Evolutionary conservation across 345 rosid genomes (phyloP), one percentile per base, ranked within the genome.

Genomic region (Pugionium dolabratum): DNA sequence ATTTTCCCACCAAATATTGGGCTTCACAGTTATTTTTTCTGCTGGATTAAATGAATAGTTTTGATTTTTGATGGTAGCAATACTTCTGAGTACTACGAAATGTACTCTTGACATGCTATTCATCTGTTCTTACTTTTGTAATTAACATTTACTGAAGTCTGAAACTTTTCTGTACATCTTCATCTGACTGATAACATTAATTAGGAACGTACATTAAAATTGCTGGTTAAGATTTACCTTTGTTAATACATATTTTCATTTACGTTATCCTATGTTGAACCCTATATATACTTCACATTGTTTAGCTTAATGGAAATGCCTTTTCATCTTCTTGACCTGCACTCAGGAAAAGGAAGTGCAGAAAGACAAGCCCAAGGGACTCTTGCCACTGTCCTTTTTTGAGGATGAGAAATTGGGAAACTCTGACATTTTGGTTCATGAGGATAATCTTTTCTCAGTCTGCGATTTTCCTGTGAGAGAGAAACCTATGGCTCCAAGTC

Each of bases 381-480:
- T 87, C 6, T 64, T 87, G 73, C 90, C 97, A 9, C 75, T 86
- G 66, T 80, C 95, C 7, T 54, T 88, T 72, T 88, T 86, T 58
- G 86, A 89, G 39, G 85, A 80, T 44, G 86, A 42, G 66, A 80
- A 84, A 55, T 6, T 69, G 56, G 87, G 64, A 77, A 68, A 47
- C 54, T 75, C 79, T 71, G 76, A 81, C 69, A 58, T 80, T 48
- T 62, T 79, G 67, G 63, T 50, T 68, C 51, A 46, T 67, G 79
- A 76, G 67, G 82, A 79, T 71, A 64, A 63, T 67, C 68, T 78
- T n/a, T 59, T 76, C 71, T 62, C 55, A 64, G 70, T 52, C 42
- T 39, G 39, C 10, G 65, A 72, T 57, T 47, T 69, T 7, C 56
- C 70, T 3, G 11, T 51, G 54, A 78, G 36, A 45, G 80, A 66